Conservation (phyloP, 306 rosid species). For the Hylodesmum podocarpum region DNA sequence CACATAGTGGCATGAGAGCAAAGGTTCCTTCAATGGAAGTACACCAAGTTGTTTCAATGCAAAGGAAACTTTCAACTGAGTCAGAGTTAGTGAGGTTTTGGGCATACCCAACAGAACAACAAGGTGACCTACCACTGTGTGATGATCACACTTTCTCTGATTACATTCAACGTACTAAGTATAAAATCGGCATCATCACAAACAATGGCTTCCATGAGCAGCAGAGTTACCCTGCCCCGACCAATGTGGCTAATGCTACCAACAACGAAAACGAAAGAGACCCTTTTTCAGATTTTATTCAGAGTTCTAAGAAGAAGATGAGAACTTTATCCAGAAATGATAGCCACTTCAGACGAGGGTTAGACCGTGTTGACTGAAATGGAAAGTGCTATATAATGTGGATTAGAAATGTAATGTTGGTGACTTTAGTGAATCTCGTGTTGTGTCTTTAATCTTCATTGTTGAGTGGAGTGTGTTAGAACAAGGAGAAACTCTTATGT, state of each 20-base stretch:
- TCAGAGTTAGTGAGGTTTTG: background rate
- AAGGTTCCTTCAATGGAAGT: background rate
- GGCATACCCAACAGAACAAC: background rate
- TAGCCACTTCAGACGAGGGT: conserved; percentile 32
- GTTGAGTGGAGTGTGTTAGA: background rate
- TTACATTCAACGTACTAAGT: conserved; percentile 26
- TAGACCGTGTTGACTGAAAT: background rate
- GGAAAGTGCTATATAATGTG: background rate
- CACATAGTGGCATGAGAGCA: background rate
- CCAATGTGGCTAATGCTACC: conserved; percentile 13
- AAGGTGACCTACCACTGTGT: background rate
- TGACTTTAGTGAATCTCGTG: background rate
- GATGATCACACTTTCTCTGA: conserved; percentile 31
- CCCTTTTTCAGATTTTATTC: conserved; percentile 42
- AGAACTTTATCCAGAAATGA: conserved; percentile 30
- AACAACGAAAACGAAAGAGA: conserved; percentile 31
- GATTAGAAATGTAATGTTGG: background rate
- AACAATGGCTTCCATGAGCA: background rate
- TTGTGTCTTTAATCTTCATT: too few species aligned
- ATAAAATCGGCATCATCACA: conserved; percentile 24
- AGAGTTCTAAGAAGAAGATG: conserved; percentile 35
- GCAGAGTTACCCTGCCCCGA: background rate
- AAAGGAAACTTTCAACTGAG: background rate
- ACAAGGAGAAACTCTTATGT: too few species aligned
- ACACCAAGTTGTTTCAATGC: background rate